Evolutionary conservation across 2,329 filamentous ascomycete species (phyloP).

Genomic region (Stagonosporopsis cucurbitacearum): DNA sequence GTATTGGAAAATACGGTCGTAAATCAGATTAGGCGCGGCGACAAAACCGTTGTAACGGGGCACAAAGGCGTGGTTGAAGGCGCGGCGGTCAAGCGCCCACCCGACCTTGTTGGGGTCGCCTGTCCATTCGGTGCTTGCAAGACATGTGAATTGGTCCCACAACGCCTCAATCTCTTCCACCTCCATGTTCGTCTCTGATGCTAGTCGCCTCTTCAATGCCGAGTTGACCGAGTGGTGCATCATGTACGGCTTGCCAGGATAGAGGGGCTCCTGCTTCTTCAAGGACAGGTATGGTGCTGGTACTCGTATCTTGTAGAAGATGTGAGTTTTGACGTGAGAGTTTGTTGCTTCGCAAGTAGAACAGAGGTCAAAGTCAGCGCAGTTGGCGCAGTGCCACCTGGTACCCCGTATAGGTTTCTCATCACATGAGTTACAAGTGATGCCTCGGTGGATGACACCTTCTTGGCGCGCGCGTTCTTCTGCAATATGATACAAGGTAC

Average conservation of each 20-base stretch:
- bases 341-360: constrained; percentile 84
- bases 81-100: constrained; percentile 88
- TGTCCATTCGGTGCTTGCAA: constrained; percentile 84
- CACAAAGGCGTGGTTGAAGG: constrained; percentile 89
- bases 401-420: constrained; percentile 89
- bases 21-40: constrained; percentile 84
- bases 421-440: constrained; percentile 88
- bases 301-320: constrained; percentile 95
- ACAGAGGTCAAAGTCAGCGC: constrained; percentile 93
- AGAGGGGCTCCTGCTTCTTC: constrained; percentile 65
- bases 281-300: constrained; percentile 83
- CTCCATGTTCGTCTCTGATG: constrained; percentile 63
- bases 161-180: constrained; percentile 87
- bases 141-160: constrained; percentile 96
- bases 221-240: constrained; percentile 72
- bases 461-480: constrained; percentile 86
- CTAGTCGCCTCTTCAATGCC: constrained; percentile 68
- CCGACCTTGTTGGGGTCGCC: constrained; percentile 79
- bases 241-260: constrained; percentile 71
- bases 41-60: constrained; percentile 82
- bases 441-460: constrained; percentile 84
- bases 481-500: constrained; percentile 86
- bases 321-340: constrained; percentile 84
- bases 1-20: constrained; percentile 95
- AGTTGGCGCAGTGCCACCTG: constrained; percentile 94